Evolutionary conservation across 768 basidiomycete species (phyloP), one percentile per base, ranked within the genome.

Genomic region (Phanerochaete carnosa): DNA sequence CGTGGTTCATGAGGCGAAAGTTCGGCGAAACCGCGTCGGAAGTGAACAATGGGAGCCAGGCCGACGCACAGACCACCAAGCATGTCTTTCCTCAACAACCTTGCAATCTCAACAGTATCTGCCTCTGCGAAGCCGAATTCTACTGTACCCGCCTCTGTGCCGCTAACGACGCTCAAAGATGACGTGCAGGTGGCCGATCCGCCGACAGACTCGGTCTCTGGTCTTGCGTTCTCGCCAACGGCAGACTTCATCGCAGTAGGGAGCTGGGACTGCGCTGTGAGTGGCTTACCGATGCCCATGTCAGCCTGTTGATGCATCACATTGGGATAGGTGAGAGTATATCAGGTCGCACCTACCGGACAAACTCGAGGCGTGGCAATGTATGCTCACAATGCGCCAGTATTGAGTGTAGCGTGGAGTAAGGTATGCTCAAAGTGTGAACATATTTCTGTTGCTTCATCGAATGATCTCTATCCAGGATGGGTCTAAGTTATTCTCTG

Each of bases 241-340:
- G 90, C 90, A 11, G 93, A 96, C 70, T 90, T 92, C 69, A 82
- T 98, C 25, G 94, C 95, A 7, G 94, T 95, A 11, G 94, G 87
- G 55, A 90, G 89, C 65, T 98, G 96, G 96, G 91, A 92, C 69
- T 94, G 92, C 71, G 43, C 23, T 5, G 54, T 55, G 90, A 92
- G 73, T 39, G 19, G 23, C 19, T 22, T 9, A 26, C 11, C 33
- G 19, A 62, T 57, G n/a, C 33, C 11, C 11, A 19, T 19, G 8
- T 8, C 39, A 19, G 39, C 39, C 60, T 58, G 43, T 9, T 4
- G 19, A 43, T 19, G 11, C 8, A 4, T 43, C 8, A 19, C 19
- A 19, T 4, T 45, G 28, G 7, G 43, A 6, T 59, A 95, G 92
- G 94, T 97, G 29, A 85, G 95, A 49, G 81, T 98, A 47, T 98